A percentile compares a stretch with the other conserved stretches of the same genome.
These are phyloP conservation scores for Candida insectorum DNA, from an alignment of 805 yeast species.

Conservation along the genomic window DNA sequence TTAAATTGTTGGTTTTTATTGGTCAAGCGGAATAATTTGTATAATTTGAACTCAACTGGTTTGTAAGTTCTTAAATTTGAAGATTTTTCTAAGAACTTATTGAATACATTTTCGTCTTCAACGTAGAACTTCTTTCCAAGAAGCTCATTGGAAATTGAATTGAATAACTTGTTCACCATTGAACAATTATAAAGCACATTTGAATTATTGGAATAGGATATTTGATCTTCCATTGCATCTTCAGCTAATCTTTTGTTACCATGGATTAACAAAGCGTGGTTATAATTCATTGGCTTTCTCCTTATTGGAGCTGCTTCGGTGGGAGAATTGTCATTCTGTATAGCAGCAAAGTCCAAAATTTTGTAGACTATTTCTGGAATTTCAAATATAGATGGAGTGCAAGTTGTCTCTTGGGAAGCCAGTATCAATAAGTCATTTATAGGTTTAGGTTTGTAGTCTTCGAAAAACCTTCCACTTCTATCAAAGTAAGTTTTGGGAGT, in stretches of 20 bases:
- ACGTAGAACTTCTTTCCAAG: constrained; percentile 57
- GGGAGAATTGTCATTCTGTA: constrained; percentile 50
- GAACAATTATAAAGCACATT: constrained; percentile 56
- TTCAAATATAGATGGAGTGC: constrained; percentile 47
- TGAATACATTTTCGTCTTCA: constrained; percentile 44
- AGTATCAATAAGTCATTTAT: background rate
- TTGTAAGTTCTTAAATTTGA: constrained; percentile 18
- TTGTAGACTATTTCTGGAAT: constrained; percentile 73
- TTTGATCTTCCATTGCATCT: constrained; percentile 32
- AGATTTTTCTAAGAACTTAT: constrained; percentile 27
- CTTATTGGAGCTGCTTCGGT: constrained; percentile 57
- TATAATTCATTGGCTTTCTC: constrained; percentile 64
- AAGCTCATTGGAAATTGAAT: constrained; percentile 50
- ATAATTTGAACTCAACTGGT: constrained; percentile 55
- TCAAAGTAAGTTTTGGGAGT: constrained; percentile 8
- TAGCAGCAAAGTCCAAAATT: constrained; percentile 61
- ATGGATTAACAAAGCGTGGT: constrained; percentile 67
- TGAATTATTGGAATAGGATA: constrained; percentile 2
- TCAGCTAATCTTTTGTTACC: constrained; percentile 49
- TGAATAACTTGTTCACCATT: constrained; percentile 67
- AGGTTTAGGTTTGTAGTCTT: constrained; percentile 2
- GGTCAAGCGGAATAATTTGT: constrained; percentile 49
- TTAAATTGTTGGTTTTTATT: constrained; percentile 55
- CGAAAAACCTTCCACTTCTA: constrained; percentile 4
- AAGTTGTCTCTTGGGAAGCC: background rate